Evolutionary conservation across 1,139 yeast species (phyloP), one percentile per base, ranked within the genome.

Genomic region (Pneumocystis wakefieldiae): DNA sequence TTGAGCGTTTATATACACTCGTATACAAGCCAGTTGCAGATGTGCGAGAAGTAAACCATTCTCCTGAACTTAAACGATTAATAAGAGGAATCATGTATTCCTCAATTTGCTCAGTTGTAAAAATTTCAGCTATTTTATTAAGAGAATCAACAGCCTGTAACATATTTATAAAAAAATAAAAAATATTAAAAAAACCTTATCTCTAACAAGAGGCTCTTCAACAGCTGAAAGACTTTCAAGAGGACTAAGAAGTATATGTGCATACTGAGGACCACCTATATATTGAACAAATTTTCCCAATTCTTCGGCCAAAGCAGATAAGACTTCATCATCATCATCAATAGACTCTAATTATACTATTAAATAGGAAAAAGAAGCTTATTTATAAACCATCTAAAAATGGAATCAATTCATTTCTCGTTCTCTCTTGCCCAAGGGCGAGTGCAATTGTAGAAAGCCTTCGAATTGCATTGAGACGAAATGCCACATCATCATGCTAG

Each of bases 121-220:
- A 79, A 62, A 83, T 84, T 64, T 77, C 76, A 66, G 91, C 83
- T 68, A 92, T 82, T 64, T 77, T 78, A 73, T 89, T 87, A 70
- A 94, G 78, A 0, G 97, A 87, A 42, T 82, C 87, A 63, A 92
- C 91, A 14, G 98, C 97, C 71, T 64, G 48, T 19, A n/a, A 28
- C 17, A 41, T 35, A 59, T 32, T 42, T 35, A n/a, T 19, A 55
- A 36, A 15, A 59, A 19, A 19, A 39, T 36, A 17, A 55, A 14
- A 24, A 60, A 19, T 14, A 38, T 6, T 35, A 24, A 48, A 58
- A 39, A 36, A 38, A 64, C 68, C 67, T 88, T 87, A 71, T 92
- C 97, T 70, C 98, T 81, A 36, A 94, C 98, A 61, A 91, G 81
- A n/a, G 98, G 97, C 75, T 94, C 99, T 75, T 94, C 99, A 73